phyloP scores from a whole-genome alignment of 2,329 filamentous ascomycete genomes.

The Mycosphaerella arachidis region DNA sequence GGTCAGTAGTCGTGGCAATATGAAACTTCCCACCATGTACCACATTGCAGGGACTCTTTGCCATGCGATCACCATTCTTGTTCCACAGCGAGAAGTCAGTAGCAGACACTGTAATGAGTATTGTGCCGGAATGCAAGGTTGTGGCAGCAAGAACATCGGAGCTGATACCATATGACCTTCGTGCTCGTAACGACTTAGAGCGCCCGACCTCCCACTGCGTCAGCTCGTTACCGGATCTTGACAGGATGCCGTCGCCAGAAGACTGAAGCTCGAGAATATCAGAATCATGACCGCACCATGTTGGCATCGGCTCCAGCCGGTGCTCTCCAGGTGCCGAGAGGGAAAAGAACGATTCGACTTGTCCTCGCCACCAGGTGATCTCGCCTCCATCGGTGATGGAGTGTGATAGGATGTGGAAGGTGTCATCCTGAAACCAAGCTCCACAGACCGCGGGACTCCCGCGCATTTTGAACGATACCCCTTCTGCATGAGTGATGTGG shows the following conservation, averaged over 20 bases:
- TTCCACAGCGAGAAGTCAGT: constrained; percentile 1
- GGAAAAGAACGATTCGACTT: constrained; percentile 76
- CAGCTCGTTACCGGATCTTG: constrained; percentile 2
- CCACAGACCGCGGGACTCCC: constrained; percentile 20
- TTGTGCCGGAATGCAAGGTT: not conserved
- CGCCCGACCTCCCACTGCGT: constrained; percentile 1
- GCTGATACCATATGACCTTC: not conserved
- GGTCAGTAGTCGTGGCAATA: not conserved
- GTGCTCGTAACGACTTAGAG: not conserved
- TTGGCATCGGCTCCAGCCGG: constrained; percentile 10
- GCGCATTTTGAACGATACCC: constrained; percentile 35
- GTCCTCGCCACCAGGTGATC: constrained; percentile 75
- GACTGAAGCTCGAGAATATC: not conserved
- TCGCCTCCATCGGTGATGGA: constrained; percentile 69
- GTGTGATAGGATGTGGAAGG: constrained; percentile 62
- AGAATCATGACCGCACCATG: constrained; percentile 18
- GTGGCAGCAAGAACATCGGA: constrained; percentile 4
- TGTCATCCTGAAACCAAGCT: constrained; percentile 28
- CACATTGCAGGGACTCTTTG: not conserved
- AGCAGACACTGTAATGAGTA: constrained; percentile 3
- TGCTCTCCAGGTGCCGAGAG: constrained; percentile 39
- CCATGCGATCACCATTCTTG: constrained; percentile 2
- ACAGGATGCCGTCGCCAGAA: not conserved
- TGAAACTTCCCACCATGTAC: constrained; percentile 4
- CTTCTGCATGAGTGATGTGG: constrained; percentile 75